A percentile compares a stretch with the other conserved stretches of the same genome.
These are phyloP conservation scores for Sugiyamaella boreocaroliniensis DNA, from an alignment of 805 yeast genomes.

Conservation along the genomic window DNA sequence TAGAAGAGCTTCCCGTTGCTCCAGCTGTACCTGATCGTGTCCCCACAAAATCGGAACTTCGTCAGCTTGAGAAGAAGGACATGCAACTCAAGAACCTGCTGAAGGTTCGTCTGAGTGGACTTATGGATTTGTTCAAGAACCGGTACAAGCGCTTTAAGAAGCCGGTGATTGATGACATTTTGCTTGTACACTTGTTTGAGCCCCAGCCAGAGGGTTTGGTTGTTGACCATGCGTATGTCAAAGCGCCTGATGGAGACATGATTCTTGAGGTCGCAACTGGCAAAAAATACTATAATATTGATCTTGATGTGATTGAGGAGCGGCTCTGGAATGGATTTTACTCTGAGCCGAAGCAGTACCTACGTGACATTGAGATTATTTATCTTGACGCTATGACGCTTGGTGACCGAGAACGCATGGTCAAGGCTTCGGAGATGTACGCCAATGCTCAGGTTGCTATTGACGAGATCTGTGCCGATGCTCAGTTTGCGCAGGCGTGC, in stretches of 20 bases:
- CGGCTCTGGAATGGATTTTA: constrained; percentile 95
- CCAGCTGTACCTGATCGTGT: constrained; percentile 32
- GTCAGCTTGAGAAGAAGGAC: constrained; percentile 52
- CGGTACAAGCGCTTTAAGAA: constrained; percentile 86
- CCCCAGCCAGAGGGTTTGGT: constrained; percentile 32
- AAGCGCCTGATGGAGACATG: constrained; percentile 57
- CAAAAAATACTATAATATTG: constrained; percentile 74
- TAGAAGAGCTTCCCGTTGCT: constrained; percentile 37
- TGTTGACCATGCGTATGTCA: constrained; percentile 29
- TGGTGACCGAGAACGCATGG: constrained; percentile 77
- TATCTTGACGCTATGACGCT: constrained; percentile 64
- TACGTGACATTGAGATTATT: constrained; percentile 79
- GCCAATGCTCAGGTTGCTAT: constrained; percentile 94
- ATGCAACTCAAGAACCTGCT: constrained; percentile 76
- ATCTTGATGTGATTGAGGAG: constrained; percentile 87
- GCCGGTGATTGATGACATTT: constrained; percentile 77
- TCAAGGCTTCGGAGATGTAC: constrained; percentile 85
- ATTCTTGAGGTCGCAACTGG: constrained; percentile 77
- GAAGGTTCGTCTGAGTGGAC: constrained; percentile 75
- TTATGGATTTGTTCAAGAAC: constrained; percentile 83
- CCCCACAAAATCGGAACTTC: constrained; percentile 40
- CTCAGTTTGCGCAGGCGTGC: constrained; percentile 71
- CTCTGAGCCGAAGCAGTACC: constrained; percentile 84
- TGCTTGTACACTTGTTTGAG: constrained; percentile 71
- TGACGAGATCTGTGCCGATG: constrained; percentile 63